Evolutionary conservation across 2,329 filamentous ascomycete genomes (phyloP).

Genomic region (Trichoderma polysporum): DNA sequence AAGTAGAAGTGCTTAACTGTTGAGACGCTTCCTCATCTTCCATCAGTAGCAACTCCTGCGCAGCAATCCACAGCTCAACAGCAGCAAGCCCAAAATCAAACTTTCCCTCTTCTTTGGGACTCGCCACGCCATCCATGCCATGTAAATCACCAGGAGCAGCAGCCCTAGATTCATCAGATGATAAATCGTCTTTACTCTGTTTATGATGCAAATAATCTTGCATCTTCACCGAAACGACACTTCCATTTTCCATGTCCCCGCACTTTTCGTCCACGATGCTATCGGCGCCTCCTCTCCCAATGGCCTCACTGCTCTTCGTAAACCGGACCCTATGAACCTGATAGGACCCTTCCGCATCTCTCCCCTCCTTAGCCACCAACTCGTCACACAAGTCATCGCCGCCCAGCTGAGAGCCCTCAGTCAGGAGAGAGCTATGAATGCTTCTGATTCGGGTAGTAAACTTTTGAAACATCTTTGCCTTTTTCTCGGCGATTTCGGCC

Average conservation of each 20-base stretch:
- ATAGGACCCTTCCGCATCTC: not conserved
- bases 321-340: slow-evolving; percentile 12
- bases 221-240: slow-evolving; percentile 30
- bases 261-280: slow-evolving; percentile 26
- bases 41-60: slow-evolving; percentile 32
- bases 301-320: not conserved
- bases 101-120: not conserved
- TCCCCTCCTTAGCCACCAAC: not conserved
- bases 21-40: not conserved
- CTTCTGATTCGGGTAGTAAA: slow-evolving; percentile 39
- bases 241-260: slow-evolving; percentile 29
- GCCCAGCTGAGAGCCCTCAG: not conserved
- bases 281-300: not conserved
- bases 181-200: not conserved
- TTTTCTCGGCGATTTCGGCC: slow-evolving; percentile 56
- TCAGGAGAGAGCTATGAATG: slow-evolving; percentile 28
- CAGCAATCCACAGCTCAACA: slow-evolving; percentile 35
- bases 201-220: slow-evolving; percentile 28
- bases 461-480: slow-evolving; percentile 48
- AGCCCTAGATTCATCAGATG: not conserved
- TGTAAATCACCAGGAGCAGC: not conserved
- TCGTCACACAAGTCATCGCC: not conserved
- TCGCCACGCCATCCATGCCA: slow-evolving; percentile 10
- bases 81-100: slow-evolving; percentile 25
- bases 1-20: not conserved